Conservation (phyloP, 2,329 filamentous ascomycete species). For the Colletotrichum tropicale region DNA sequence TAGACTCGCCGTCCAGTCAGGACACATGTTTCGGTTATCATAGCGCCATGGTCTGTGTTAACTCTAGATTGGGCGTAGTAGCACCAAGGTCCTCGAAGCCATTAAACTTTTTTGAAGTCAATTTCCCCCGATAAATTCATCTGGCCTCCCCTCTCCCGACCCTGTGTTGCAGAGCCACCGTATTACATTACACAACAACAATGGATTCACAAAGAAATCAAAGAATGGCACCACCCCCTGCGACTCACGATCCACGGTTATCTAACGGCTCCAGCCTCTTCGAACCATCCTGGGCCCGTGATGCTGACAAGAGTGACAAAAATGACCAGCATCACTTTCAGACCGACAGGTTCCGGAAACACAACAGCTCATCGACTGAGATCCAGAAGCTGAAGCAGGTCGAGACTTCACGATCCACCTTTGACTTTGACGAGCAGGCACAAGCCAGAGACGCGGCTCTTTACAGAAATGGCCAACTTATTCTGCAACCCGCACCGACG, state of each 20-base stretch:
- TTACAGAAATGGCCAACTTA: background rate
- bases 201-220: background rate
- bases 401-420: background rate
- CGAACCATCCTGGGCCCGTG: background rate
- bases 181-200: background rate
- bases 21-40: background rate
- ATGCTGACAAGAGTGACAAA: background rate
- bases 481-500: background rate
- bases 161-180: rapidly evolving
- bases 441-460: background rate
- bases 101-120: background rate
- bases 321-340: background rate
- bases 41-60: background rate
- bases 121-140: background rate
- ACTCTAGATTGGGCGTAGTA: background rate
- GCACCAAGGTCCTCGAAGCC: background rate
- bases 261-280: background rate
- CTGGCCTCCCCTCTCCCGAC: background rate
- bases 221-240: background rate
- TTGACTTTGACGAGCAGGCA: background rate
- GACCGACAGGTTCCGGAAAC: background rate
- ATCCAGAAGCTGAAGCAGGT: background rate
- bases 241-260: background rate
- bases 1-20: background rate
- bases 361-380: background rate